Conservation (phyloP, 441 rosid genomes). For the Erodium trifolium region DNA sequence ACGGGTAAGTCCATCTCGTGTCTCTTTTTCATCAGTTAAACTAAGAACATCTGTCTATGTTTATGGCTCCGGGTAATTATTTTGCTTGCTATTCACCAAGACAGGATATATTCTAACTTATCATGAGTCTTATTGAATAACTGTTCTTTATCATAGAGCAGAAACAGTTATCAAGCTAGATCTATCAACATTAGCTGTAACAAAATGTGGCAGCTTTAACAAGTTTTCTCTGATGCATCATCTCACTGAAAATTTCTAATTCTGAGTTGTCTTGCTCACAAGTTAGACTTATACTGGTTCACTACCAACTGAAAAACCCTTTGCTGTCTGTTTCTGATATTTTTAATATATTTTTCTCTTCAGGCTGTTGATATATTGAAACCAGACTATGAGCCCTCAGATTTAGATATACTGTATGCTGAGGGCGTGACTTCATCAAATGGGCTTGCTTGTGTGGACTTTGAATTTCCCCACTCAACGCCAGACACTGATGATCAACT, state of each 20-base stretch:
- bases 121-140: too few species aligned
- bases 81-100: not conserved
- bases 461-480: constrained; percentile 65
- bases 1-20: constrained; percentile 52
- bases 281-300: not conserved
- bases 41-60: not conserved
- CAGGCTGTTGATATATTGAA: constrained; percentile 73
- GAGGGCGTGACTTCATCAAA: constrained; percentile 94
- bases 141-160: not conserved
- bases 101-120: too few species aligned
- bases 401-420: constrained; percentile 83
- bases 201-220: not conserved
- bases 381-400: constrained; percentile 84
- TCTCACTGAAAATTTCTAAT: not conserved
- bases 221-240: not conserved
- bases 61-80: not conserved
- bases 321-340: not conserved
- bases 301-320: not conserved
- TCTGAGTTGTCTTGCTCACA: not conserved
- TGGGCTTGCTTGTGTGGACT: constrained; percentile 87
- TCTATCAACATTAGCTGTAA: not conserved
- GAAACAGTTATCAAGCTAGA: not conserved
- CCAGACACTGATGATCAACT: constrained; percentile 54
- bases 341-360: constrained; percentile 16
- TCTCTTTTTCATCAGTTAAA: constrained; percentile 10